These are phyloP conservation scores for Neurospora sp. DNA, from an alignment of 495 filamentous ascomycete genomes.

Conservation along the genomic window DNA sequence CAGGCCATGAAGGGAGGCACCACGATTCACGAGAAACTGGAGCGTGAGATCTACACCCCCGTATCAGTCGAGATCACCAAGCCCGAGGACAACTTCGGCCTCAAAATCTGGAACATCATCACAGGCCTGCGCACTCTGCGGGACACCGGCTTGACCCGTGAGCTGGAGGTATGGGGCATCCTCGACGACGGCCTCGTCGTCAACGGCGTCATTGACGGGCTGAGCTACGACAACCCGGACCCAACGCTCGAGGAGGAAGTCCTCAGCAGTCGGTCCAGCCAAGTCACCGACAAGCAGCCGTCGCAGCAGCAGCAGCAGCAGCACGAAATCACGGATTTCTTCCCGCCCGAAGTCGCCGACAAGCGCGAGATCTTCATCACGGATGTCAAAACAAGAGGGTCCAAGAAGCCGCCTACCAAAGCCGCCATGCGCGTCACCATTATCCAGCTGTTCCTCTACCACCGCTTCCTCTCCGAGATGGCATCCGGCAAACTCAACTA, in stretches of 20 bases:
- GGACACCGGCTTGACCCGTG: conserved; percentile 71
- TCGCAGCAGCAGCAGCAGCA: conserved; percentile 18
- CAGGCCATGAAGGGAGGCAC: conserved; percentile 75
- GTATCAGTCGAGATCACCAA: conserved; percentile 62
- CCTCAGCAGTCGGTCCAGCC: conserved; percentile 18
- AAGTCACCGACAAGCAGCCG: conserved; percentile 5
- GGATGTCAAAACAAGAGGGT: conserved; percentile 78
- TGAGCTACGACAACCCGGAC: conserved; percentile 71
- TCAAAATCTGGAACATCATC: conserved; percentile 86
- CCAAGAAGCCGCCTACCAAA: conserved; percentile 50
- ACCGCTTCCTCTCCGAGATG: conserved; percentile 69
- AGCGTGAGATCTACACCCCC: conserved; percentile 71
- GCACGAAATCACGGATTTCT: conserved; percentile 16
- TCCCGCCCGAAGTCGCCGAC: conserved; percentile 2
- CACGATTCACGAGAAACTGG: conserved; percentile 67
- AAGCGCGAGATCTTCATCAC: conserved; percentile 56
- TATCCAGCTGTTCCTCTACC: conserved; percentile 87
- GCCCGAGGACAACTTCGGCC: conserved; percentile 72
- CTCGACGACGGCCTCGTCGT: conserved; percentile 67
- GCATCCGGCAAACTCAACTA: conserved; percentile 63
- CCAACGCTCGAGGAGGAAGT: conserved; percentile 50
- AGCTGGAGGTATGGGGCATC: conserved; percentile 87
- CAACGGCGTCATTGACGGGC: conserved; percentile 81
- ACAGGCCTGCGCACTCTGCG: conserved; percentile 71
- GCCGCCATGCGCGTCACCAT: conserved; percentile 64